Evolutionary conservation across 2,329 filamentous ascomycete genomes (phyloP), one percentile per base, ranked within the genome.

Genomic region (Claviceps sp.): DNA sequence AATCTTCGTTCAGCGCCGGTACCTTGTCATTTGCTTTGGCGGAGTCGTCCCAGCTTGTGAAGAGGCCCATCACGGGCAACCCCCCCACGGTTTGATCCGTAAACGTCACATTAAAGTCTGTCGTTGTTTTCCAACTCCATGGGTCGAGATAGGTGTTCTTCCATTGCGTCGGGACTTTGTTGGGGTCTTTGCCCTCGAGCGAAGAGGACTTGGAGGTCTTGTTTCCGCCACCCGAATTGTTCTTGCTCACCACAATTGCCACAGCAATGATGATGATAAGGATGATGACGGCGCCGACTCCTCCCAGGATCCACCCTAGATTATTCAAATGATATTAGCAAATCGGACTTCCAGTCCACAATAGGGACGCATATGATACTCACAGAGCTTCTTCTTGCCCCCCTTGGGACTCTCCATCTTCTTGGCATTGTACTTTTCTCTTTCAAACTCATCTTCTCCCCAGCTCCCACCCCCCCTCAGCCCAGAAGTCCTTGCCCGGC

Each of bases 51-150:
- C 88, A 98, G 1, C 80, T 76, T 0, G 81, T 82, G 62, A 86
- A 85, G 24, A 98, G 76, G 0, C 93, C 93, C 82, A 97, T 97
- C 54, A 97, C 67, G 0, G 88, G 84, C n/a, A 98, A 75, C 2
- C 84, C 86, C 20, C 93, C 93, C 0, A 97, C 84, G 14, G 82
- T 89, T 48, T 81, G 78, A 55, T 84, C 81, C 0, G 93, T 98
- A 65, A 94, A 98, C 0, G 93, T 97, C 55, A 91, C 78, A 64
- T 98, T 98, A 72, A 97, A 95, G 61, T 90, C 88, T 0, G 75
- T 78, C 0, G 90, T 96, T 59, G 94, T 85, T 58, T 86, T 85
- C 93, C 93, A 98, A 2, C 84, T 82, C 66, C 88, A 95, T 0
- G 93, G 93, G 62, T 98, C 90, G 20, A 95, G 74, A 56, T 86